Evolutionary conservation across 306 rosid genomes (phyloP), one percentile per base, ranked within the genome.

Genomic region (Aeschynomene evenia): DNA sequence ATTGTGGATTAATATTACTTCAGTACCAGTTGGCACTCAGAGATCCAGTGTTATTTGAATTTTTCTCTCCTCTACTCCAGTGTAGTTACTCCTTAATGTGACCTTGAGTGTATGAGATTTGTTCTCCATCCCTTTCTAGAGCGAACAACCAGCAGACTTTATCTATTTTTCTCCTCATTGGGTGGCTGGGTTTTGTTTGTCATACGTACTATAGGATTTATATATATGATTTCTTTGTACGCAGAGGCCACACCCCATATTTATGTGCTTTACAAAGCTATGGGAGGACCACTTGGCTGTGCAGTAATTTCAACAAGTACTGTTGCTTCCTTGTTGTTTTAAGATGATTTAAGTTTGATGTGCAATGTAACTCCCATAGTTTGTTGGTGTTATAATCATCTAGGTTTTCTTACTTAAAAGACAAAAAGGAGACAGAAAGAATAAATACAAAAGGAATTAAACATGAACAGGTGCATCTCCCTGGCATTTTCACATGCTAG

Each of bases 331-430:
- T 52, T 63, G 46, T 29, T 26, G 59, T 57, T 20, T 31, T 75
- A 26, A 39, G 59, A 20, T 39, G 37, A 67, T 68, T 68, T 51
- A 56, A 34, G 43, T 66, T 67, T 49, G 43, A 67, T 36, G 16
- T 46, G 24, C 29, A 15, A 19, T 48, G 64, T 42, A 60, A 51
- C 59, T 68, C 42, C 63, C 39, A n/a, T 52, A 58, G 31, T 40
- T 60, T 68, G 65, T 61, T 69, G 71, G 66, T 40, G 58, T 71
- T 51, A 52, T 28, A 59, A 7, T 39, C 60, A 15, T 49, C 21
- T 59, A n/a, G 63, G 55, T 13, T 68, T 65, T 58, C 28, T 23
- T 31, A 22, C 46, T 42, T 59, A 18, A 5, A 19, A 59, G 15
- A 58, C 6, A 2, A 22, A 67, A 18, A 36, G 15, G 56, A 48